Conservation (phyloP, 139 green algal genomes). For the Dunaliella primolecta region DNA sequence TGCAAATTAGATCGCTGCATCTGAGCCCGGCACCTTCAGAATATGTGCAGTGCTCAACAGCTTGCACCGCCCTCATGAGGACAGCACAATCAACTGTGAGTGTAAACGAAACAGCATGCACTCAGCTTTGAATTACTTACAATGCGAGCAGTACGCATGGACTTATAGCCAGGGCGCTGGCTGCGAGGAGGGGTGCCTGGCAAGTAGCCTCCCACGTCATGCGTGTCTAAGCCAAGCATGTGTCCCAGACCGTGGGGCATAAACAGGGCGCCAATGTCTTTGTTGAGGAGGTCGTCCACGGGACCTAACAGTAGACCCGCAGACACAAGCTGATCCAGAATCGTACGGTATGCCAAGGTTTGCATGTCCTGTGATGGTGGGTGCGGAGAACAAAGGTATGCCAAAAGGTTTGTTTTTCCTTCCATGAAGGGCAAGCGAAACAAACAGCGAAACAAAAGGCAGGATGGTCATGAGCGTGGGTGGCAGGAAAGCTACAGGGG, state of each 20-base stretch:
- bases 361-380: conserved; percentile 56
- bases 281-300: conserved; percentile 69
- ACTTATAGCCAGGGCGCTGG: conserved; percentile 48
- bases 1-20: too few species aligned
- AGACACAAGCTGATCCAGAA: conserved; percentile 64
- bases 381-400: background rate
- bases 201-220: conserved; percentile 89
- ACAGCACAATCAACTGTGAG: too few species aligned
- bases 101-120: too few species aligned
- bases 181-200: conserved; percentile 15
- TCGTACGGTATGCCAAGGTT: conserved; percentile 68
- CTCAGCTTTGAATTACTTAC: too few species aligned
- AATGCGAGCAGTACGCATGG: conserved; percentile 55
- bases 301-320: conserved; percentile 52
- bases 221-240: conserved; percentile 86
- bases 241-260: conserved; percentile 77
- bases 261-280: conserved; percentile 79
- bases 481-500: background rate
- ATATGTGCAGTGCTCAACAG: too few species aligned
- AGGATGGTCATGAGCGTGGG: background rate
- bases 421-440: background rate
- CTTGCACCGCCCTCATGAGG: too few species aligned
- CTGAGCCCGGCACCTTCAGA: too few species aligned
- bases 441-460: too few species aligned
- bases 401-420: background rate